These are phyloP conservation scores for Wallacemonas sp. DNA, from an alignment of 208 protist species.

Conservation along the genomic window DNA sequence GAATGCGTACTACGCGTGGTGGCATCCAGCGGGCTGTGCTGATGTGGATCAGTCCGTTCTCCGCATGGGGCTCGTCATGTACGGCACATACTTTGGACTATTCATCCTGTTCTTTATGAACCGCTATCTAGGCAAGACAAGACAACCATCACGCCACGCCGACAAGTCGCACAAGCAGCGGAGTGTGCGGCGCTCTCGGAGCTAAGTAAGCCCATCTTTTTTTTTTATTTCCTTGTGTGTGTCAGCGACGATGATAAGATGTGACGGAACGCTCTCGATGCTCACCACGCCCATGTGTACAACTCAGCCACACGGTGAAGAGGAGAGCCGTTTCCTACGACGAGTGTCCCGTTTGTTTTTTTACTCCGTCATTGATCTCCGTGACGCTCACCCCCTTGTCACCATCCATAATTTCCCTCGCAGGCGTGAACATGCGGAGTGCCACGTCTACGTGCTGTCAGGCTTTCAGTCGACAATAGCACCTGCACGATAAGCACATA, in stretches of 20 bases:
- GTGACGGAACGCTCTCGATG: not conserved
- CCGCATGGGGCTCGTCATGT: conserved; percentile 76
- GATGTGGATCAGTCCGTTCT: conserved; percentile 20
- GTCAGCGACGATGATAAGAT: not conserved
- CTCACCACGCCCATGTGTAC: not conserved
- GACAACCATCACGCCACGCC: not conserved
- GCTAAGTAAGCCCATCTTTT: not conserved
- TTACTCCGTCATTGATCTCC: too few relatives aligned
- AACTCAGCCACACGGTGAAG: too few relatives aligned
- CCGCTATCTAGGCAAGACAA: conserved; percentile 15
- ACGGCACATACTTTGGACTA: conserved; percentile 82
- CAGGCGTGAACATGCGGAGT: too few relatives aligned
- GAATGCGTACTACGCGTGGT: conserved; percentile 35
- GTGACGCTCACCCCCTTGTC: too few relatives aligned
- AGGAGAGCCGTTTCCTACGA: too few relatives aligned
- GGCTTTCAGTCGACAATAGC: too few relatives aligned
- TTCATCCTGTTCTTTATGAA: conserved; percentile 68
- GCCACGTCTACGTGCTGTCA: too few relatives aligned
- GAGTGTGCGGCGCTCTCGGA: not conserved
- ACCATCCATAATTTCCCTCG: too few relatives aligned
- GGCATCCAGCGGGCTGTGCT: conserved; percentile 8
- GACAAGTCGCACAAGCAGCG: not conserved
- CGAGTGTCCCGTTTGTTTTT: too few relatives aligned
- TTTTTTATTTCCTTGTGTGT: too few relatives aligned
- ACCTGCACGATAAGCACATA: too few relatives aligned